These are phyloP conservation scores for Aspergillus quadrilineatus DNA, from an alignment of 2,329 filamentous ascomycete genomes.

Conservation along the genomic window DNA sequence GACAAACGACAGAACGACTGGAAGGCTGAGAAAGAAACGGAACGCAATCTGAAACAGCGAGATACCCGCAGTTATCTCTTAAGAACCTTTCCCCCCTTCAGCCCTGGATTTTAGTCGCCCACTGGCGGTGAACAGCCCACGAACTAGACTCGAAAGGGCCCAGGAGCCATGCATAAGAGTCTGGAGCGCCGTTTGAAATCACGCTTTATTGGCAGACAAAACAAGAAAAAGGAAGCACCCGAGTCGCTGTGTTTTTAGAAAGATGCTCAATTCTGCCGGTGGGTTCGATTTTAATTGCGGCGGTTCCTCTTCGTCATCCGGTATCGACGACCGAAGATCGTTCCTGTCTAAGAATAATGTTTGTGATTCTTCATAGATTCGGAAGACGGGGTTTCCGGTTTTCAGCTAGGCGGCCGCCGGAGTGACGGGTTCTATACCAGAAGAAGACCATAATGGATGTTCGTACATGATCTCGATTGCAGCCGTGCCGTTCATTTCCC, in stretches of 20 bases:
- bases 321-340: constrained; percentile 15
- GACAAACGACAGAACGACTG: constrained; percentile 31
- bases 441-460: neutral
- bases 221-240: constrained; percentile 15
- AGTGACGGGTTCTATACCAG: neutral
- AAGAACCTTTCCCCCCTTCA: constrained; percentile 8
- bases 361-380: neutral
- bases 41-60: constrained; percentile 27
- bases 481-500: neutral
- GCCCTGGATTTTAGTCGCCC: constrained; percentile 29
- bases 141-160: constrained; percentile 20
- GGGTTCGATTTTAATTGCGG: constrained; percentile 13
- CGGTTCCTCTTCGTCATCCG: constrained; percentile 14
- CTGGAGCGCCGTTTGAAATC: constrained; percentile 18
- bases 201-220: constrained; percentile 17
- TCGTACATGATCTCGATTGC: neutral
- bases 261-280: constrained; percentile 16
- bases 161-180: constrained; percentile 28
- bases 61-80: constrained; percentile 18
- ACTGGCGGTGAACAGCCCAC: constrained; percentile 28
- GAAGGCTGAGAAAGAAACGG: constrained; percentile 19
- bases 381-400: neutral
- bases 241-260: constrained; percentile 11
- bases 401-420: neutral
- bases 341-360: constrained; percentile 7